Percentiles rank a stretch among this genome's conserved stretches.
These are phyloP conservation scores for Populus ilicifolia DNA, from an alignment of 345 rosid species.

Conservation along the genomic window DNA sequence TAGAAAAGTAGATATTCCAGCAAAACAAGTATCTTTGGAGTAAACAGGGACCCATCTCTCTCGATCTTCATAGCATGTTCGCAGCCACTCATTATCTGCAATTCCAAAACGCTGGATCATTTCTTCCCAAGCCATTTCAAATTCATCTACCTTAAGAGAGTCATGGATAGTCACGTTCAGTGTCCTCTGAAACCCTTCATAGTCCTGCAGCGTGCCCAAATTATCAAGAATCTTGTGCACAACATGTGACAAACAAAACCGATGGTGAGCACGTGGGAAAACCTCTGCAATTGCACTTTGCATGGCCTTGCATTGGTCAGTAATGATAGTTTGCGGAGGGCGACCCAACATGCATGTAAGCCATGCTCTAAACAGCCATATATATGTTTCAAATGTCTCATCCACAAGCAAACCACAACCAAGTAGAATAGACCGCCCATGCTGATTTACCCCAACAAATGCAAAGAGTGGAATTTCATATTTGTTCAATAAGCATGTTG, in stretches of 20 bases:
- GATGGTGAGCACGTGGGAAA: conserved; percentile 55
- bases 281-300: conserved; percentile 50
- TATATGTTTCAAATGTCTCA: conserved; percentile 53
- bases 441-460: conserved; percentile 62
- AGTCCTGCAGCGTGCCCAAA: conserved; percentile 46
- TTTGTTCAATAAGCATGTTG: conserved; percentile 44
- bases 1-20: conserved; percentile 53
- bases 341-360: conserved; percentile 42
- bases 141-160: conserved; percentile 58
- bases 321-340: conserved; percentile 57
- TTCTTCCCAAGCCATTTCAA: conserved; percentile 67
- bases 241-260: conserved; percentile 44
- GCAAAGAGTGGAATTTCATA: conserved; percentile 62
- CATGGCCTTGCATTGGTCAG: conserved; percentile 56
- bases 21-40: conserved; percentile 65
- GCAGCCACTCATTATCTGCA: conserved; percentile 61
- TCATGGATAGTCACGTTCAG: conserved; percentile 47
- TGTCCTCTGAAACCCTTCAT: conserved; percentile 51
- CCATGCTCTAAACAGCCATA: conserved; percentile 65
- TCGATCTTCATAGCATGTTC: conserved; percentile 64
- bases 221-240: conserved; percentile 52
- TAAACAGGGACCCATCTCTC: conserved; percentile 78
- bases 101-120: conserved; percentile 57
- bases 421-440: conserved; percentile 52
- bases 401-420: conserved; percentile 70